Evolutionary conservation across 768 basidiomycete species (phyloP).

Genomic region (Suillus cothurnatus): DNA sequence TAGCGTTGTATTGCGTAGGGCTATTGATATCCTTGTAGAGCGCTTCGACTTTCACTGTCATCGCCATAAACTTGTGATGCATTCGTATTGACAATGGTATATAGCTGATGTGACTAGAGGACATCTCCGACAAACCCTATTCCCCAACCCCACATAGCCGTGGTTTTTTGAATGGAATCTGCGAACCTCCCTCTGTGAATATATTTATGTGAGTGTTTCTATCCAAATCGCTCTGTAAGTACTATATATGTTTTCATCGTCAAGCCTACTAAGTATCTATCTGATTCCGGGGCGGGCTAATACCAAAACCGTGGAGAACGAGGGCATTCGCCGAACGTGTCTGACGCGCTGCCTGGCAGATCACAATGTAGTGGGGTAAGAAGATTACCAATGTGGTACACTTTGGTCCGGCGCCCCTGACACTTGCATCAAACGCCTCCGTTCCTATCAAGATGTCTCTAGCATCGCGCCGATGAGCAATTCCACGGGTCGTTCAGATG

Average conservation of each 20-base stretch:
- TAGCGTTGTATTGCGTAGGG: neutral
- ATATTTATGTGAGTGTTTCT: neutral
- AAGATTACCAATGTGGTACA: neutral
- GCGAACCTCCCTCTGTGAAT: neutral
- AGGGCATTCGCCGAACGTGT: neutral
- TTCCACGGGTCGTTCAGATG: neutral
- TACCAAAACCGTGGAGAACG: neutral
- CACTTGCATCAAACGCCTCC: neutral
- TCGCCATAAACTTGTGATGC: neutral
- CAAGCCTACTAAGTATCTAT: too few species aligned
- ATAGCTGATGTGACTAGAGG: neutral
- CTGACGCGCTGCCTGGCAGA: neutral
- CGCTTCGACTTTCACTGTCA: neutral
- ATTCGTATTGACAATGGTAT: neutral
- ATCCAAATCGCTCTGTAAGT: neutral
- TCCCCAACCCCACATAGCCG: slow-evolving; percentile 2
- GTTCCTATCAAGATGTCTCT: neutral
- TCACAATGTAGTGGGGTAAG: too few species aligned
- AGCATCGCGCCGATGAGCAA: neutral
- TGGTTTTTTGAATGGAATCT: neutral
- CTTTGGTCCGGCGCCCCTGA: neutral
- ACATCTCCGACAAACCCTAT: slow-evolving; percentile 6
- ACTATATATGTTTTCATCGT: neutral
- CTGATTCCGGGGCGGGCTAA: neutral
- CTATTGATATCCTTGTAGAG: neutral